Evolutionary conservation across 371 early-diverging fungal species (phyloP).

Genomic region (Circinella umbellata): DNA sequence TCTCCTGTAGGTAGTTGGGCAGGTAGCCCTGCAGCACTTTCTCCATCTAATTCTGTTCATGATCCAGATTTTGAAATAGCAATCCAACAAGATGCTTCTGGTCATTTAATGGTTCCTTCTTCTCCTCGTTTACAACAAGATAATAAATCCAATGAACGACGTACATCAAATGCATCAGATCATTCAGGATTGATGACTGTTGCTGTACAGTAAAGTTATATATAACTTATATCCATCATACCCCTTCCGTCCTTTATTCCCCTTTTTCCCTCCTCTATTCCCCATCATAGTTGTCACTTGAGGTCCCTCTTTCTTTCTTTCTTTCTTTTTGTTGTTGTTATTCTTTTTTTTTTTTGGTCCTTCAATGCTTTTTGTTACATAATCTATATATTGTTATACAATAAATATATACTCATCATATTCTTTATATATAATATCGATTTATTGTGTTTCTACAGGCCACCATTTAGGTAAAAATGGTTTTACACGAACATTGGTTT

Average conservation of each 20-base stretch:
- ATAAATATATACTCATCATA: too few species aligned
- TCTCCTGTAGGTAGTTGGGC: constrained; percentile 40
- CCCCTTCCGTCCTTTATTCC: too few species aligned
- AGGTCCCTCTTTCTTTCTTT: too few species aligned
- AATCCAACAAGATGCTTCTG: constrained; percentile 30
- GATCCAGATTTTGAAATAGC: constrained; percentile 18
- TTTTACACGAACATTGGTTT: constrained; percentile 40
- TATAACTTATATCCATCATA: neutral
- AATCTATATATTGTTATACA: too few species aligned
- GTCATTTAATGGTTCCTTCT: constrained; percentile 45
- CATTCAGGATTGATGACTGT: constrained; percentile 8
- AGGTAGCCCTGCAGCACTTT: constrained; percentile 30
- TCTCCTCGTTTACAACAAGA: constrained; percentile 13
- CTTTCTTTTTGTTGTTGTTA: too few species aligned
- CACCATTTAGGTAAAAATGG: constrained; percentile 68
- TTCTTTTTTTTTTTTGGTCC: too few species aligned
- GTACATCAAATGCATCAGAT: constrained; percentile 9
- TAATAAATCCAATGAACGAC: constrained; percentile 1
- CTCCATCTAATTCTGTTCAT: constrained; percentile 12
- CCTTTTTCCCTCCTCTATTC: too few species aligned
- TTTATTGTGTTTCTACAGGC: constrained; percentile 34
- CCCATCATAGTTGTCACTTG: too few species aligned
- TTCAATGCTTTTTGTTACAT: too few species aligned
- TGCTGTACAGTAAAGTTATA: constrained; percentile 7
- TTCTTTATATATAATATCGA: neutral